These are phyloP conservation scores for Tricladium varicosporioides DNA, from an alignment of 2,329 filamentous ascomycete genomes.

Conservation along the genomic window DNA sequence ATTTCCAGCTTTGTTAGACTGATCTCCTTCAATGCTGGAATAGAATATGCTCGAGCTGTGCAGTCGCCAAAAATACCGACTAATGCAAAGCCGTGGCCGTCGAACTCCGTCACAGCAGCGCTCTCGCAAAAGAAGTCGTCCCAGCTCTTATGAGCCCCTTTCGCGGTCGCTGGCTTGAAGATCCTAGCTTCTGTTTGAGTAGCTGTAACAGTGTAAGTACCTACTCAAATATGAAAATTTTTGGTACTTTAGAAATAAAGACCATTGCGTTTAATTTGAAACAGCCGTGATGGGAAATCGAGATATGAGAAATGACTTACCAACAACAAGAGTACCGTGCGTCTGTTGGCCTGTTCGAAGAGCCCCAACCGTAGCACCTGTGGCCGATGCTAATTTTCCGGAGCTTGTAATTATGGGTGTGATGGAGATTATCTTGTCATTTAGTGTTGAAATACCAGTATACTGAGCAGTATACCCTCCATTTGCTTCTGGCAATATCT, in stretches of 20 bases:
- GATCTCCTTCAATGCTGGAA: constrained; percentile 88
- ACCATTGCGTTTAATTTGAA: no score
- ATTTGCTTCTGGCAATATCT: constrained; percentile 71
- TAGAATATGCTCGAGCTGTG: constrained; percentile 73
- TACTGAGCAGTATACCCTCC: constrained; percentile 71
- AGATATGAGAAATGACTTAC: constrained; percentile 40
- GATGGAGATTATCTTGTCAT: constrained; percentile 72
- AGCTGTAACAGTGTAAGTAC: constrained; percentile 38
- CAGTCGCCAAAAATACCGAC: constrained; percentile 85
- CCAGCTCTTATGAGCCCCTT: constrained; percentile 90
- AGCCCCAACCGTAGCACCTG: constrained; percentile 70
- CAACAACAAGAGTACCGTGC: constrained; percentile 77
- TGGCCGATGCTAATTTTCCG: constrained; percentile 74
- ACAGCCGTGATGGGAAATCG: no score
- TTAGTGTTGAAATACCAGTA: constrained; percentile 64
- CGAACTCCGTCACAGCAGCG: constrained; percentile 72
- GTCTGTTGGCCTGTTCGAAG: constrained; percentile 73
- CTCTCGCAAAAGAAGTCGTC: constrained; percentile 79
- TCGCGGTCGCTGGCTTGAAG: constrained; percentile 79
- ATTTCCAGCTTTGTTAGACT: constrained; percentile 64
- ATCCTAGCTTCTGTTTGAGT: constrained; percentile 74
- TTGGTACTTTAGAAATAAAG: no score
- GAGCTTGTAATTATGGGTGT: constrained; percentile 76
- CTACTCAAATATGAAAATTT: no score
- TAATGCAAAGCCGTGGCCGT: constrained; percentile 73